phyloP scores from a whole-genome alignment of 257 asterid species.

The Fraxinus anomala region DNA sequence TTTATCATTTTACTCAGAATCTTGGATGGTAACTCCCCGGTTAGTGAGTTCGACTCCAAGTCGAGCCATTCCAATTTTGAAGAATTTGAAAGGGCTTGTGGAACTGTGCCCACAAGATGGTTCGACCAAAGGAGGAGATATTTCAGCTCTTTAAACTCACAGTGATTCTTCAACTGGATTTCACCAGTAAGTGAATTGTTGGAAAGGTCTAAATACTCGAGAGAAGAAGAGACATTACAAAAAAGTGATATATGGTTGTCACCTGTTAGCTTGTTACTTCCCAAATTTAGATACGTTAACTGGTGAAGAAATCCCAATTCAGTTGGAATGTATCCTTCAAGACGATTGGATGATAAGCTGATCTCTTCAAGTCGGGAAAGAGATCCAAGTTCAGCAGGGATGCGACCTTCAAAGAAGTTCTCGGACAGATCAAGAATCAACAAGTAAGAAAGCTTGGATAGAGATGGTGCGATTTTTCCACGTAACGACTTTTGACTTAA shows the following conservation, averaged over 20 bases:
- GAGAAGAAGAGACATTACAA: slow-evolving; percentile 52
- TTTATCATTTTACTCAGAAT: slow-evolving; percentile 46
- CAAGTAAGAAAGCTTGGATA: slow-evolving; percentile 52
- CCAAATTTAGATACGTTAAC: slow-evolving; percentile 67
- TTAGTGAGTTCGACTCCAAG: slow-evolving; percentile 55
- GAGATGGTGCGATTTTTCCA: slow-evolving; percentile 60
- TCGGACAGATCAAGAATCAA: slow-evolving; percentile 70
- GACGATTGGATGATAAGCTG: slow-evolving; percentile 64
- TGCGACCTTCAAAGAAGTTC: slow-evolving; percentile 54
- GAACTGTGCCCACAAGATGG: slow-evolving; percentile 56
- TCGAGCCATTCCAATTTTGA: slow-evolving; percentile 76
- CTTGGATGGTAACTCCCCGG: slow-evolving; percentile 63
- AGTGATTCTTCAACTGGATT: slow-evolving; percentile 50
- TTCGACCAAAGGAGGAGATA: slow-evolving; percentile 86
- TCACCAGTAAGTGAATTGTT: slow-evolving; percentile 70
- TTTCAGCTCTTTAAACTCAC: slow-evolving; percentile 50
- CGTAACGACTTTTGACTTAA: slow-evolving; percentile 57
- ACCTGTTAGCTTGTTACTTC: slow-evolving; percentile 59
- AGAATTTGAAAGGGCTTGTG: slow-evolving; percentile 59
- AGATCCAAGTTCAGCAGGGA: slow-evolving; percentile 61
- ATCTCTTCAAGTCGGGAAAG: slow-evolving; percentile 55
- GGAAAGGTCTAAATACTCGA: slow-evolving; percentile 72
- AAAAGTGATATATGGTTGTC: slow-evolving; percentile 58
- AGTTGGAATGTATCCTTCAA: slow-evolving; percentile 56
- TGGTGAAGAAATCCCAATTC: slow-evolving; percentile 47